Evolutionary conservation across 352 stramenopile species (phyloP).

Genomic region (Pythium volutum): DNA sequence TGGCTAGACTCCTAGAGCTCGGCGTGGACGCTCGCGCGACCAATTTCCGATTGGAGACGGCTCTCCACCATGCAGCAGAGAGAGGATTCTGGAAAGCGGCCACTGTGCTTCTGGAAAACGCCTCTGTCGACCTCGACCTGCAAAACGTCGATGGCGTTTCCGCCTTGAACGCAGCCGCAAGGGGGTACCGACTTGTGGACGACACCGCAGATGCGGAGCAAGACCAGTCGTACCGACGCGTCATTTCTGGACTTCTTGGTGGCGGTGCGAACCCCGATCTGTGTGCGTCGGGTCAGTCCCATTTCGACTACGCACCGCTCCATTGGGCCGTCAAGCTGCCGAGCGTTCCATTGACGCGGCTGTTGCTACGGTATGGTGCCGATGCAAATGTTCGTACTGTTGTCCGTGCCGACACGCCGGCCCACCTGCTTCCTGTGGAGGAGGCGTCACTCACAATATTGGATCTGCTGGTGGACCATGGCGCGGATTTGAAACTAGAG

Average conservation of each 20-base stretch:
- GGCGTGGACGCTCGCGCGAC: not conserved
- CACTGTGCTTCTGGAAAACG: too few relatives aligned
- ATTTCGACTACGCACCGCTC: not conserved
- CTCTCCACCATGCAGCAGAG: not conserved
- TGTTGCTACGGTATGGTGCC: not conserved
- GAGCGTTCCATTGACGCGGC: not conserved
- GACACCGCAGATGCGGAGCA: too few relatives aligned
- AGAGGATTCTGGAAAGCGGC: not conserved
- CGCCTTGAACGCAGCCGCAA: too few relatives aligned
- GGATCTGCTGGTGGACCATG: conserved; percentile 3
- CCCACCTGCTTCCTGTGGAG: not conserved
- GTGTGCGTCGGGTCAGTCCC: not conserved
- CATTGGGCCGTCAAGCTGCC: not conserved
- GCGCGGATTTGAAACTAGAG: not conserved
- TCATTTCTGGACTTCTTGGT: not conserved
- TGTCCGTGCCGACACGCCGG: not conserved
- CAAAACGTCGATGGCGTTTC: too few relatives aligned
- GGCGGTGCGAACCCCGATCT: not conserved
- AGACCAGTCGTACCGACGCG: not conserved
- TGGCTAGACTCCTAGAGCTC: not conserved
- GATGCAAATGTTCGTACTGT: not conserved
- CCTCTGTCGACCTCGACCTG: too few relatives aligned
- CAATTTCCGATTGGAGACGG: too few relatives aligned
- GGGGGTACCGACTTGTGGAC: too few relatives aligned
- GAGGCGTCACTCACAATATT: not conserved